Evolutionary conservation across 257 asterid genomes (phyloP), one percentile per base, ranked within the genome.

Genomic region (Craterostigma plantagineum): DNA sequence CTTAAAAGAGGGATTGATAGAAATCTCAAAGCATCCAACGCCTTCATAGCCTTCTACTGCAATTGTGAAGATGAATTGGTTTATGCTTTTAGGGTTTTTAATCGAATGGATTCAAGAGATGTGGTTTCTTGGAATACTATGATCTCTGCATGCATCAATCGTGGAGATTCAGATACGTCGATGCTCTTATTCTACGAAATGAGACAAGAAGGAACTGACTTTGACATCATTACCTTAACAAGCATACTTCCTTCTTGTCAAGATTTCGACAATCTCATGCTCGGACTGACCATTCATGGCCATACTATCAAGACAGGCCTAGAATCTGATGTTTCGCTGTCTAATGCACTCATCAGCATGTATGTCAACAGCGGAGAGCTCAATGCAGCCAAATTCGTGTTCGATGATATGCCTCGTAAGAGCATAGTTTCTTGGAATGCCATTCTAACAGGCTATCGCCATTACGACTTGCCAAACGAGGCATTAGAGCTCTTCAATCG

Each of bases 351-450:
- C 51, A 47, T 73, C 47, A 77, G 69, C 77, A 73, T 70, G 83
- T 77, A 77, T 50, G 12, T 64, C 43, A 67, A 65, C 33, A 59
- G 63, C 37, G 67, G 72, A 64, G 69, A 70, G 42, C 57, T 67
- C 38, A 53, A 53, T 15, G 44, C 66, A 0, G 83, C 71, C 17
- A 35, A 51, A 43, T 44, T 53, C 10, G 55, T 65, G 23, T 77
- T 77, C 14, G 48, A 65, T 35, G 66, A 51, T 33, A 73, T 77
- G 69, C 55, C 62, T 10, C 23, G 34, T 18, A 73, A 43, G 55
- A 65, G 17, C 17, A 66, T 67, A 37, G 66, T 77, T 54, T 73
- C 91, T 34, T 77, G 91, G 83, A 77, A 73, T 56, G 77, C 80
- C 34, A 66, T 73, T 58, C 46, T 73, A 42, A 70, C 80, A 0